A percentile compares a stretch with the other conserved stretches of the same genome.
phyloP scores from a whole-genome alignment of 352 stramenopile species.

The Blastocystis sp. region DNA sequence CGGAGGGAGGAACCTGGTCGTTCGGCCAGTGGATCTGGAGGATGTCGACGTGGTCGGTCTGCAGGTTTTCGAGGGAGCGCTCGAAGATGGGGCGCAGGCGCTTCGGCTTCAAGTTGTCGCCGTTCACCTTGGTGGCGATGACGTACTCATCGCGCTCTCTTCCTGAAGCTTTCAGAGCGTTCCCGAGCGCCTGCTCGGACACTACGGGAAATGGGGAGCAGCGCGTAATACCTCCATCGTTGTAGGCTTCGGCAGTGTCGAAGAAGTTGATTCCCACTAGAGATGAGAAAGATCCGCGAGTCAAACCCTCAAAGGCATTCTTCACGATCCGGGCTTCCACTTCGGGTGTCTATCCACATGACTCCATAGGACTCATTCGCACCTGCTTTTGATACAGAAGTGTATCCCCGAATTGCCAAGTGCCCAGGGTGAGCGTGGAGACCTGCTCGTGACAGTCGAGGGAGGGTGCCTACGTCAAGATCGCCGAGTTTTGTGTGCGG shows the following conservation, averaged over 20 bases:
- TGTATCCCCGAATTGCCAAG: slow-evolving; percentile 70
- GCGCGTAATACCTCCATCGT: slow-evolving; percentile 75
- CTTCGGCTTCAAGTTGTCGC: slow-evolving; percentile 47
- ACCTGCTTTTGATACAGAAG: slow-evolving; percentile 68
- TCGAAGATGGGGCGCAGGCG: slow-evolving; percentile 35
- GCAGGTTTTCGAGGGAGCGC: slow-evolving; percentile 67
- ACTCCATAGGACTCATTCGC: background rate
- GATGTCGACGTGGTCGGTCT: slow-evolving; percentile 73
- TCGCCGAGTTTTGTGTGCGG: slow-evolving; percentile 67
- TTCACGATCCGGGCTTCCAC: slow-evolving; percentile 68
- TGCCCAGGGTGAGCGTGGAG: slow-evolving; percentile 65
- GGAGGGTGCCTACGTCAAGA: slow-evolving; percentile 21
- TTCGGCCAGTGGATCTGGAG: slow-evolving; percentile 76
- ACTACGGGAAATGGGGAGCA: slow-evolving; percentile 71
- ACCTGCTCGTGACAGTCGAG: slow-evolving; percentile 11
- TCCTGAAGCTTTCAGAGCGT: slow-evolving; percentile 50
- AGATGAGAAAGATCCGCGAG: slow-evolving; percentile 24
- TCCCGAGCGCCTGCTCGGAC: slow-evolving; percentile 71
- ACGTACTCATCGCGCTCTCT: slow-evolving; percentile 68
- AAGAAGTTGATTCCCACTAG: slow-evolving; percentile 75
- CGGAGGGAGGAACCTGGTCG: slow-evolving; percentile 75
- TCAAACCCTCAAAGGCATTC: slow-evolving; percentile 57
- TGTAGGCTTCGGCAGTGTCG: slow-evolving; percentile 81
- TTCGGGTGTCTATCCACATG: slow-evolving; percentile 35
- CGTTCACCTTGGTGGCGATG: slow-evolving; percentile 61